Conservation (phyloP, 1,139 yeast species). For the Meyerozyma elateridarum region DNA sequence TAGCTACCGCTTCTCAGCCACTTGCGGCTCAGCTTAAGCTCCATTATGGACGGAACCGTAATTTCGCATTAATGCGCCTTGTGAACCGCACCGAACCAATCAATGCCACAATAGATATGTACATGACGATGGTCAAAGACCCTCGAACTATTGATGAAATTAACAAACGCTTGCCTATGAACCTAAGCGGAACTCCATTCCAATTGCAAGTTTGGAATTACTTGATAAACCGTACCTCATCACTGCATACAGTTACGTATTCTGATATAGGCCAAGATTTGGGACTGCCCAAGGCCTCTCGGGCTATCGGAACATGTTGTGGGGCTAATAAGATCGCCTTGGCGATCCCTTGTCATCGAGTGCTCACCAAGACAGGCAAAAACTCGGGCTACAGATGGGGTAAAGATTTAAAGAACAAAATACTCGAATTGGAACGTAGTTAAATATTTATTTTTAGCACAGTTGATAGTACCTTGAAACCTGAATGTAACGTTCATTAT, state of each 20-base stretch:
- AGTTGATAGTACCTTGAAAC: neutral
- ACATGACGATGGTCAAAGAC: conserved; percentile 11
- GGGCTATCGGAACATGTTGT: conserved; percentile 22
- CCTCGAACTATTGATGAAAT: conserved; percentile 9
- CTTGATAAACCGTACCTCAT: conserved; percentile 12
- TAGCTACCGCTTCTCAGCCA: conserved; percentile 13
- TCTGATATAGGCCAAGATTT: conserved; percentile 15
- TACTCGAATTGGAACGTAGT: conserved; percentile 6
- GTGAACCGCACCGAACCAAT: conserved; percentile 7
- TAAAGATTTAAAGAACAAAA: conserved; percentile 13
- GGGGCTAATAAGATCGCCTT: conserved; percentile 23
- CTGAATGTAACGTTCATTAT: neutral
- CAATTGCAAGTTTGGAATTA: conserved; percentile 21
- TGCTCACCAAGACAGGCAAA: conserved; percentile 14
- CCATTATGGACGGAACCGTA: conserved; percentile 10
- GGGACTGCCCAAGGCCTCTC: conserved; percentile 15
- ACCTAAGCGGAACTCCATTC: conserved; percentile 21
- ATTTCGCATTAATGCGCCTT: conserved; percentile 9
- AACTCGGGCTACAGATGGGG: conserved; percentile 24
- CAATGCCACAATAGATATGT: conserved; percentile 11
- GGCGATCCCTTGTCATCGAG: conserved; percentile 25
- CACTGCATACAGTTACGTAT: conserved; percentile 16
- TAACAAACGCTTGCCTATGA: conserved; percentile 9
- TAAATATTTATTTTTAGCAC: neutral
- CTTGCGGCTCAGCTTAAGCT: conserved; percentile 14